These are phyloP conservation scores for Teratosphaeriaceae sp. DNA, from an alignment of 2,329 filamentous ascomycete species.

Conservation along the genomic window DNA sequence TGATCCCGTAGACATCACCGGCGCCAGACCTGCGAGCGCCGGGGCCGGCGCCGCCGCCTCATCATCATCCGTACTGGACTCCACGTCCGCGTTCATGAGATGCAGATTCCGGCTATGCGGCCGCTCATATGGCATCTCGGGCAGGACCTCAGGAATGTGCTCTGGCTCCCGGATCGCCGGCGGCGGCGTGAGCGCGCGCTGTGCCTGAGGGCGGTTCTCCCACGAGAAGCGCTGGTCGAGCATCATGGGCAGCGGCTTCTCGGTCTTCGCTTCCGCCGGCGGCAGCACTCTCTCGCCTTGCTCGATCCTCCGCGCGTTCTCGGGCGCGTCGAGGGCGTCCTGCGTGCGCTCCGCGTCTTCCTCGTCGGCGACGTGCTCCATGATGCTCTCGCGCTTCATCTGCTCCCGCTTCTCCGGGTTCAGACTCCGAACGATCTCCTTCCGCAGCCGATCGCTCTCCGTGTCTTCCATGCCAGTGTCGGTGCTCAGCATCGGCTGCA, in stretches of 20 bases:
- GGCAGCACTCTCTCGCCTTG: conserved; percentile 23
- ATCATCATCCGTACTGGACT: conserved; percentile 16
- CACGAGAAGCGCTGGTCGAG: conserved; percentile 33
- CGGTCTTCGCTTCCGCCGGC: conserved; percentile 6
- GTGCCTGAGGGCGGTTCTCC: conserved; percentile 22
- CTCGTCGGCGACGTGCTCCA: conserved; percentile 8
- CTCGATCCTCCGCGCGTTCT: conserved; percentile 16
- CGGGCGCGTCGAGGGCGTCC: conserved; percentile 24
- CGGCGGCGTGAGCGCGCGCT: background rate
- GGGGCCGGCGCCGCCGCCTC: conserved; percentile 11
- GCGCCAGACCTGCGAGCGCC: too few species aligned
- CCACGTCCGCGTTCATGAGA: conserved; percentile 37
- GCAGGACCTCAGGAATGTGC: conserved; percentile 20
- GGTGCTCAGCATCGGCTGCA: conserved; percentile 6
- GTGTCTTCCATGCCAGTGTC: conserved; percentile 44
- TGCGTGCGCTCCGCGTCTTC: conserved; percentile 21
- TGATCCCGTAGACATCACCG: too few species aligned
- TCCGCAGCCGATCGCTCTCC: conserved; percentile 64
- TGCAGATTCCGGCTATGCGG: conserved; percentile 32
- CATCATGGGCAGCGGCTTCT: conserved; percentile 9
- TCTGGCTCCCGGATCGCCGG: conserved; percentile 7
- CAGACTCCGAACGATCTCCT: conserved; percentile 68
- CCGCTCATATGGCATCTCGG: conserved; percentile 25
- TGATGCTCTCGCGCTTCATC: conserved; percentile 12
- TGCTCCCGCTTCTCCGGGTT: conserved; percentile 38